Evolutionary conservation across 495 filamentous ascomycete genomes (phyloP).

Genomic region (Aspergillus carlsbadensis): DNA sequence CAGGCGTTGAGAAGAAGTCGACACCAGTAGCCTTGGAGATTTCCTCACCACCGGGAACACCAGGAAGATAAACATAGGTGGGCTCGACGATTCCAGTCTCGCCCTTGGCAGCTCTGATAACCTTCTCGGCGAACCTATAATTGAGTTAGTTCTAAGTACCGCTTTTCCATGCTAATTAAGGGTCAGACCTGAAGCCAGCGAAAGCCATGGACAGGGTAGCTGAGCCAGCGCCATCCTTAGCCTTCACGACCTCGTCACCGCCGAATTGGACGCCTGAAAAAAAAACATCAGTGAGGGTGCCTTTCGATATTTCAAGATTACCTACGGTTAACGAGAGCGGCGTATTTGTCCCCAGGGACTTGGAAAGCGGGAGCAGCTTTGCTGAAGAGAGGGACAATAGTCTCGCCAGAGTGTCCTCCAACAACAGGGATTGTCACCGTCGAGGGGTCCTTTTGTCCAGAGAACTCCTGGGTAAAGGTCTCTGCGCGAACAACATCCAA

Average conservation of each 20-base stretch:
- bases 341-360: conserved; percentile 84
- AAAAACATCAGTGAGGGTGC: neutral
- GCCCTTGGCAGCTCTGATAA: conserved; percentile 84
- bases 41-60: conserved; percentile 81
- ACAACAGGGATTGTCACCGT: conserved; percentile 86
- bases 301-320: conserved; percentile 4
- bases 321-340: conserved; percentile 80
- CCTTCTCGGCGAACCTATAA: conserved; percentile 80
- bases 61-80: conserved; percentile 90
- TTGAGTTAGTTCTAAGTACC: conserved; percentile 26
- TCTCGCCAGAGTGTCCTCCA: conserved; percentile 95
- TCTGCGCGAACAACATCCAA: conserved; percentile 97
- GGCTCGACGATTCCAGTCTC: conserved; percentile 92
- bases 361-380: conserved; percentile 74
- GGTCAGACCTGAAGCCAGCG: conserved; percentile 79
- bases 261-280: conserved; percentile 84
- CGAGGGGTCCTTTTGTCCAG: conserved; percentile 76
- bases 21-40: conserved; percentile 77
- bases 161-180: neutral
- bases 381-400: conserved; percentile 97
- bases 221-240: conserved; percentile 93
- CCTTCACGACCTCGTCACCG: conserved; percentile 97
- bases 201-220: conserved; percentile 98
- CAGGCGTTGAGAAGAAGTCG: conserved; percentile 94
- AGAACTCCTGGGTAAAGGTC: conserved; percentile 88